Conservation (phyloP, 768 basidiomycete species). For the Coprinellus aureogranulatus region DNA sequence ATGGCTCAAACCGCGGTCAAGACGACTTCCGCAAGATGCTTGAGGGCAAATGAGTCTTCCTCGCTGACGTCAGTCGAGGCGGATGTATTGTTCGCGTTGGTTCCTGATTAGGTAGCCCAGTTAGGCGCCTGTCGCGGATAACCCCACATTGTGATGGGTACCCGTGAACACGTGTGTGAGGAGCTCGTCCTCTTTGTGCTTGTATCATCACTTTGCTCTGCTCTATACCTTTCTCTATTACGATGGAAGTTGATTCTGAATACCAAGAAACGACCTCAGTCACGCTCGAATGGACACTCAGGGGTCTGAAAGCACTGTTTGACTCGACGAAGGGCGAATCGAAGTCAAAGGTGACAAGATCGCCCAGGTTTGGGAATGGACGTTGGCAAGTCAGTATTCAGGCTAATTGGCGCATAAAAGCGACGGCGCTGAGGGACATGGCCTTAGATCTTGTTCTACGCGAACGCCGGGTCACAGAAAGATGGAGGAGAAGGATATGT, state of each 20-base stretch:
- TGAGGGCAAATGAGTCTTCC: constrained; percentile 7
- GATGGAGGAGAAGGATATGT: constrained; percentile 49
- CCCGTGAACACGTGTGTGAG: neutral
- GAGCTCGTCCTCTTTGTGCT: neutral
- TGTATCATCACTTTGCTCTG: neutral
- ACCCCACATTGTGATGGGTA: constrained; percentile 1
- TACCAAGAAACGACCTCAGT: constrained; percentile 54
- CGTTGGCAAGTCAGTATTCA: constrained; percentile 60
- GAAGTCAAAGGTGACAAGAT: constrained; percentile 78
- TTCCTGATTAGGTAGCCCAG: neutral
- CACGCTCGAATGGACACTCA: constrained; percentile 77
- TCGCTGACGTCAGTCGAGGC: neutral
- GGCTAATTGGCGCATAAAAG: neutral
- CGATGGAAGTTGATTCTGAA: constrained; percentile 31
- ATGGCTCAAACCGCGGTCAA: constrained; percentile 50
- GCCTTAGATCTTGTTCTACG: constrained; percentile 75
- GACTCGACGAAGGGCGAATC: constrained; percentile 76
- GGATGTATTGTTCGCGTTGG: neutral
- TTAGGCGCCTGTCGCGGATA: constrained; percentile 4
- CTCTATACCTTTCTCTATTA: constrained; percentile 8
- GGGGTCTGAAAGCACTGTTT: constrained; percentile 67
- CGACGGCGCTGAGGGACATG: constrained; percentile 4
- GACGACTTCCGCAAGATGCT: constrained; percentile 88
- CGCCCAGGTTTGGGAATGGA: constrained; percentile 71
- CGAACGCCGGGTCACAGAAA: constrained; percentile 70